Evolutionary conservation across 2,329 filamentous ascomycete genomes (phyloP).

Genomic region (Trichoderma cornu-damae): DNA sequence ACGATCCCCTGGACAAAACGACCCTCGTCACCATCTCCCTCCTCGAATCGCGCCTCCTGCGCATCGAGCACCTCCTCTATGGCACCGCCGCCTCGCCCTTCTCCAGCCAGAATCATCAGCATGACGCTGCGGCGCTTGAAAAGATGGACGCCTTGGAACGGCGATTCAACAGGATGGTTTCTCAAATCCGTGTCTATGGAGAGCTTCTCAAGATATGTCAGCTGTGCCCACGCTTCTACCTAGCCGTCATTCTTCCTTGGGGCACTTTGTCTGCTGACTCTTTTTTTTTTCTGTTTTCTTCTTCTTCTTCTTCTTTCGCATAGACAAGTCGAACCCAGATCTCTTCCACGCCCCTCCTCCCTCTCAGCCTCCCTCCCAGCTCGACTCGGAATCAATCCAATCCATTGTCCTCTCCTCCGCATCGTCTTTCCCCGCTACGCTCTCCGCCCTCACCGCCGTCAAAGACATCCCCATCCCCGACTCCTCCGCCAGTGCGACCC

Average conservation of each 20-base stretch:
- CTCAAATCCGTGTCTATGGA: constrained; percentile 51
- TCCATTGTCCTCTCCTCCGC: constrained; percentile 54
- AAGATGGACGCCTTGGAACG: constrained; percentile 49
- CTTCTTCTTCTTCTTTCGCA: too few relatives aligned
- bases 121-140: constrained; percentile 39
- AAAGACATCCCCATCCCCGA: constrained; percentile 54
- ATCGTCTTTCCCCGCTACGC: constrained; percentile 49
- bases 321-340: constrained; percentile 50
- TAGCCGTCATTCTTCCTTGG: neutral
- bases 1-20: constrained; percentile 45
- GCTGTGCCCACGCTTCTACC: constrained; percentile 25
- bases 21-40: constrained; percentile 52
- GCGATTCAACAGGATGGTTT: constrained; percentile 47
- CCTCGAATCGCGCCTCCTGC: constrained; percentile 54
- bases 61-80: constrained; percentile 55
- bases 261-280: neutral
- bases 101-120: constrained; percentile 30
- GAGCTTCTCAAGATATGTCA: constrained; percentile 58
- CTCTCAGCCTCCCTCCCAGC: constrained; percentile 46
- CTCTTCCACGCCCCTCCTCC: constrained; percentile 48
- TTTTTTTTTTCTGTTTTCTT: neutral
- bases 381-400: constrained; percentile 47
- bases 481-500: constrained; percentile 47
- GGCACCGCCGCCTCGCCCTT: constrained; percentile 38
- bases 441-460: constrained; percentile 54